A percentile compares a stretch with the other conserved stretches of the same genome.
These are phyloP conservation scores for Phlebopus sp. DNA, from an alignment of 1,284 basidiomycete genomes.

Conservation along the genomic window DNA sequence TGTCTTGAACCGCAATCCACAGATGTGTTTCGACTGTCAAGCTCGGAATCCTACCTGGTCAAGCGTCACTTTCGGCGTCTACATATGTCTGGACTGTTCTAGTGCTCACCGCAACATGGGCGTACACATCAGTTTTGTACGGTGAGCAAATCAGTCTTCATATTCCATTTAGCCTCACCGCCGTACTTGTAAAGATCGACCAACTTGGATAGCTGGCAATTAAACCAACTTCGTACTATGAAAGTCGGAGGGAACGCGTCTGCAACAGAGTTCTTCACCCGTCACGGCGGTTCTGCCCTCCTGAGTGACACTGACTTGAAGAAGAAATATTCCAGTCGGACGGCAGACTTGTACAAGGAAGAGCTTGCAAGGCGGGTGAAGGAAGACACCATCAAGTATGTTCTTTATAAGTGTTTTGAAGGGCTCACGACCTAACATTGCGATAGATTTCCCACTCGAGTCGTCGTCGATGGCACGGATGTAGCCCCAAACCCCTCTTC, in stretches of 20 bases:
- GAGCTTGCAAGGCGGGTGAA: constrained; percentile 83
- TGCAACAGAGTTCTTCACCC: constrained; percentile 89
- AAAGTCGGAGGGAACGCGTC: constrained; percentile 93
- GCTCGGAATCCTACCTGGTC: constrained; percentile 99
- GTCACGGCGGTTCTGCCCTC: constrained; percentile 75
- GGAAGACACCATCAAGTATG: constrained; percentile 74
- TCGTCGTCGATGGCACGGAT: constrained; percentile 78
- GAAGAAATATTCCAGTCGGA: constrained; percentile 85
- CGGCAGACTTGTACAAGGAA: constrained; percentile 89
- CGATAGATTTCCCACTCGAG: constrained; percentile 71
- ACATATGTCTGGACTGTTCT: constrained; percentile 98
- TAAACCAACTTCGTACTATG: constrained; percentile 90
- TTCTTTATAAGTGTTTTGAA: constrained; percentile 5
- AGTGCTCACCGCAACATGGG: constrained; percentile 95
- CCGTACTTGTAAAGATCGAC: constrained; percentile 67
- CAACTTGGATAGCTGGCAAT: constrained; percentile 95
- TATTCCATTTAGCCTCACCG: constrained; percentile 9
- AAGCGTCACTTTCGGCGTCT: constrained; percentile 94
- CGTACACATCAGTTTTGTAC: constrained; percentile 97
- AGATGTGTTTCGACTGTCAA: constrained; percentile 97
- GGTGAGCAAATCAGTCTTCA: constrained; percentile 49
- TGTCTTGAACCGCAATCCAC: constrained; percentile 13
- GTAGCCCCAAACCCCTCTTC: constrained; percentile 35
- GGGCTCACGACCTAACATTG: not conserved
- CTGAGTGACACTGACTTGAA: constrained; percentile 78